phyloP scores from a whole-genome alignment of 1,139 yeast genomes.

The Diutina sp. region DNA sequence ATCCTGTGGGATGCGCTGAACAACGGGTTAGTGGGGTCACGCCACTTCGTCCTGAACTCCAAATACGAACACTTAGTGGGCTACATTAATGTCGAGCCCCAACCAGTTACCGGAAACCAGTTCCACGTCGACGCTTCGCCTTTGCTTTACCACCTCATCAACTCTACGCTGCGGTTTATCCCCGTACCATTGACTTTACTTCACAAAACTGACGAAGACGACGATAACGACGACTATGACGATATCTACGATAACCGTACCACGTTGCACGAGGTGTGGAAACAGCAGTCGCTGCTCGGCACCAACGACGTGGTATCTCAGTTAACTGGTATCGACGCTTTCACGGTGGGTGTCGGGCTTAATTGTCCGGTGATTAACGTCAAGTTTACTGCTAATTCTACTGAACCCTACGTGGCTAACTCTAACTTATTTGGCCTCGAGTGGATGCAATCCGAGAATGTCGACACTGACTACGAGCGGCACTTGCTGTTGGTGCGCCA shows the following conservation, averaged over 20 bases:
- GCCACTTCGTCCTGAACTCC: constrained; percentile 9
- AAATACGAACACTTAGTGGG: constrained; percentile 17
- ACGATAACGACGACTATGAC: constrained; percentile 10
- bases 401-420: constrained; percentile 20
- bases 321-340: constrained; percentile 15
- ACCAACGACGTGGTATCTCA: constrained; percentile 22
- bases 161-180: constrained; percentile 18
- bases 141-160: constrained; percentile 20
- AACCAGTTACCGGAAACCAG: constrained; percentile 25
- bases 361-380: constrained; percentile 20
- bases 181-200: constrained; percentile 19
- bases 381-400: constrained; percentile 10
- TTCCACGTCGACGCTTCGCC: constrained; percentile 27
- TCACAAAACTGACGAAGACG: constrained; percentile 3
- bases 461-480: constrained; percentile 15
- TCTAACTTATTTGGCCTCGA: constrained; percentile 23
- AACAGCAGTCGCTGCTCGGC: constrained; percentile 17
- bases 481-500: constrained; percentile 28
- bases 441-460: constrained; percentile 15
- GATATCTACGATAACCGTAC: constrained; percentile 10
- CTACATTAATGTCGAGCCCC: constrained; percentile 29
- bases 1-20: constrained; percentile 32
- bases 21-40: constrained; percentile 23
- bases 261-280: constrained; percentile 16
- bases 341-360: constrained; percentile 21